Percentiles rank a stretch among this genome's conserved stretches.
phyloP scores from a whole-genome alignment of 352 stramenopile species.

The Phytophthora multivora region DNA sequence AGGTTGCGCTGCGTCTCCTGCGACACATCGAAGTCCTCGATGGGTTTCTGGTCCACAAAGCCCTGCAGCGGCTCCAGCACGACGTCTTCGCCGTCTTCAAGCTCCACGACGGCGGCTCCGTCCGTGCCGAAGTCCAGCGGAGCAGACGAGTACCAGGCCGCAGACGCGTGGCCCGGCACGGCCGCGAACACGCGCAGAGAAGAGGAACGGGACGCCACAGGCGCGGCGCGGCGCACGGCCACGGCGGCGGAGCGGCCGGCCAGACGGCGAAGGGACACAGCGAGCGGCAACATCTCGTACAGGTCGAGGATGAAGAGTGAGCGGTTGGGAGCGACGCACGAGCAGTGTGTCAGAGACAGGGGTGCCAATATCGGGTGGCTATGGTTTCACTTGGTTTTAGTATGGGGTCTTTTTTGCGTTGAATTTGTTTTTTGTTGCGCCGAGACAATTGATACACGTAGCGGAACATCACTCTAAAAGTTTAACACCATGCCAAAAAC shows the following conservation, averaged over 20 bases:
- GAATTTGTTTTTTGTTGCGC: neutral
- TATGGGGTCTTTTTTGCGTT: neutral
- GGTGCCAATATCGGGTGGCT: neutral
- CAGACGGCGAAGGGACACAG: conserved; percentile 37
- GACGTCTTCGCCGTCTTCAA: conserved; percentile 47
- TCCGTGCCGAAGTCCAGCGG: conserved; percentile 17
- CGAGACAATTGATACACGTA: neutral
- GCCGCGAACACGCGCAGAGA: conserved; percentile 20
- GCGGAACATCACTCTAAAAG: neutral
- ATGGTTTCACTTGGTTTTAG: conserved; percentile 6
- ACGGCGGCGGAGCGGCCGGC: conserved; percentile 28
- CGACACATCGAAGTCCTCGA: conserved; percentile 73
- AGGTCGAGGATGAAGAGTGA: conserved; percentile 22
- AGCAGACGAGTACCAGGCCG: conserved; percentile 31
- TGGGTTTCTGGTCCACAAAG: conserved; percentile 76
- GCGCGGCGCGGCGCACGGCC: conserved; percentile 12
- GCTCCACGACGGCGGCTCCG: conserved; percentile 14
- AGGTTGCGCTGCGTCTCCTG: conserved; percentile 62
- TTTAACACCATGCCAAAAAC: too few relatives aligned
- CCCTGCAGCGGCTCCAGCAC: conserved; percentile 57
- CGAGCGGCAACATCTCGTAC: conserved; percentile 37
- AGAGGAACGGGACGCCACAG: conserved; percentile 11
- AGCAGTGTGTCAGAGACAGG: neutral
- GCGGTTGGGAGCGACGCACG: neutral
- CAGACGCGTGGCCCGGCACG: conserved; percentile 6